These are phyloP conservation scores for Viola odorata DNA, from an alignment of 345 rosid genomes.

Conservation along the genomic window DNA sequence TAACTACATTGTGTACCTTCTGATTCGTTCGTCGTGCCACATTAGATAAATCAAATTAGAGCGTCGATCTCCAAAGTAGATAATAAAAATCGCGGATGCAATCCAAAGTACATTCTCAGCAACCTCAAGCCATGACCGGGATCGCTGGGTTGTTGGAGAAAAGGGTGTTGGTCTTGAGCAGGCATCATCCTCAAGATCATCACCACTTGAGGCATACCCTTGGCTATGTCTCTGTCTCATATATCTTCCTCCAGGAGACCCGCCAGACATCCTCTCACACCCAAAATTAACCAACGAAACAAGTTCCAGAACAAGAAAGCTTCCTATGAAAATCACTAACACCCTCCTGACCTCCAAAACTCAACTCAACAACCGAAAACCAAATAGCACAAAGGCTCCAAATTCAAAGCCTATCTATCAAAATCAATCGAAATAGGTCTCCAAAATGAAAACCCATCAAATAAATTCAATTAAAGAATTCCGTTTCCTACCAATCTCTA, in stretches of 20 bases:
- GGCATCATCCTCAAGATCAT: constrained; percentile 89
- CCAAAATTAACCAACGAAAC: neutral
- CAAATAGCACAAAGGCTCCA: neutral
- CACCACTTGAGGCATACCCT: constrained; percentile 83
- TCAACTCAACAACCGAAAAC: neutral
- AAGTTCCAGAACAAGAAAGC: neutral
- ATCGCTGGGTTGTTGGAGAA: constrained; percentile 32
- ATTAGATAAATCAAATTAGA: constrained; percentile 64
- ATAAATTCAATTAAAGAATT: too few relatives aligned
- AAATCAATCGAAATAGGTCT: neutral
- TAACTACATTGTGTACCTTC: constrained; percentile 42
- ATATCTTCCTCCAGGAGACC: constrained; percentile 89
- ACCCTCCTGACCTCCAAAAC: neutral
- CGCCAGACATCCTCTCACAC: constrained; percentile 61
- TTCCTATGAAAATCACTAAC: neutral
- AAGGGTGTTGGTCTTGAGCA: constrained; percentile 65
- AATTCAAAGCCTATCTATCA: neutral
- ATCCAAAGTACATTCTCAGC: constrained; percentile 81
- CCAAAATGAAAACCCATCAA: too few relatives aligned
- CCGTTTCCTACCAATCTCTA: too few relatives aligned
- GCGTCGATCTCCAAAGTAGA: constrained; percentile 75
- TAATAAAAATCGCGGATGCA: constrained; percentile 64
- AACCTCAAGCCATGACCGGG: constrained; percentile 61
- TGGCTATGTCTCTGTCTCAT: constrained; percentile 94
- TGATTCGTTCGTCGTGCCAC: constrained; percentile 70